phyloP scores from a whole-genome alignment of 495 filamentous ascomycete species.

The Aspergillus taichungensis region DNA sequence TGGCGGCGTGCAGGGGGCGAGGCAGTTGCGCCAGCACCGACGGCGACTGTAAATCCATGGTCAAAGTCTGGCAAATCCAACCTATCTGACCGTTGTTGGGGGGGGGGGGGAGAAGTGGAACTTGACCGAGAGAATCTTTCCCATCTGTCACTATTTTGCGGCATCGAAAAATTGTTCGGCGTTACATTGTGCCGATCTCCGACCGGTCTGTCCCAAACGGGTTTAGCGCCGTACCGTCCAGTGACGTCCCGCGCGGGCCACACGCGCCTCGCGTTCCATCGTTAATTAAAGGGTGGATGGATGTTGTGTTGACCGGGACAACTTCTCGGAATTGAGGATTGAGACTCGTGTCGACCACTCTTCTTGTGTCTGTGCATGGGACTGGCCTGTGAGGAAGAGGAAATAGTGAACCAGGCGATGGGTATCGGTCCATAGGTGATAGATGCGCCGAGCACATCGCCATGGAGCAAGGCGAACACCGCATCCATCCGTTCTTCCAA shows the following conservation, averaged over 20 bases:
- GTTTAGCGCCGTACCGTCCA: conserved; percentile 9
- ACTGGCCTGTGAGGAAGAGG: too few relatives aligned
- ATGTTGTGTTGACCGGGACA: too few relatives aligned
- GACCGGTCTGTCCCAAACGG: background rate
- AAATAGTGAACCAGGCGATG: conserved; percentile 9
- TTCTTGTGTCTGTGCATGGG: background rate
- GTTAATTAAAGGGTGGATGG: background rate
- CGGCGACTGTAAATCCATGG: conserved; percentile 39
- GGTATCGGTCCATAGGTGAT: conserved; percentile 14
- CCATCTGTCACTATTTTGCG: conserved; percentile 16
- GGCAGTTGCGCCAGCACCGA: conserved; percentile 58
- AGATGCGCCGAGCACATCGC: conserved; percentile 24
- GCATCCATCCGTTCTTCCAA: conserved; percentile 37
- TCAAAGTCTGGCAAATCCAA: conserved; percentile 5
- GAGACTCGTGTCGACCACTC: background rate
- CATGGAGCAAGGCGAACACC: conserved; percentile 34
- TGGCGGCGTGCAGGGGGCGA: conserved; percentile 50
- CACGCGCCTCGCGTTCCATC: conserved; percentile 13
- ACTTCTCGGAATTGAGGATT: background rate
- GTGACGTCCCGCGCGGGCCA: conserved; percentile 5
- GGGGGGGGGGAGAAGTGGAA: conserved; percentile 6
- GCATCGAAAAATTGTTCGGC: conserved; percentile 36
- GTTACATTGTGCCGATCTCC: conserved; percentile 21
- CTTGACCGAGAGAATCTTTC: conserved; percentile 17
- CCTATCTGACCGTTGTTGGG: conserved; percentile 13